Conservation (phyloP, 768 basidiomycete genomes). For the Lactarius pseudohatsudake region DNA sequence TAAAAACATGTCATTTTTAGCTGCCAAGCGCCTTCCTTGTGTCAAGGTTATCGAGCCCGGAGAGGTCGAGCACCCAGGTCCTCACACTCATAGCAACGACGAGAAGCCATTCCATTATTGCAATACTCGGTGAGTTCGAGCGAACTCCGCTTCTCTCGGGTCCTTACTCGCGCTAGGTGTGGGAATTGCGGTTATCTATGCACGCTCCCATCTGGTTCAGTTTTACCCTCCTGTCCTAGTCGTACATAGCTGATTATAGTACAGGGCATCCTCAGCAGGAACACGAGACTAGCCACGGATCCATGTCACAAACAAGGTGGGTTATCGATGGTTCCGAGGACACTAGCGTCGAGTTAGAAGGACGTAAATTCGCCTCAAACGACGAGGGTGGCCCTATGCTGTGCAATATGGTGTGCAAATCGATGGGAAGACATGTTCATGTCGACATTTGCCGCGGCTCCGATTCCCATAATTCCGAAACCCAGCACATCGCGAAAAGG, state of each 20-base stretch:
- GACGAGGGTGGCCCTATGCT: constrained; percentile 63
- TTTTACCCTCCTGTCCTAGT: neutral
- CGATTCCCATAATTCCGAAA: constrained; percentile 44
- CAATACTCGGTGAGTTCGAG: constrained; percentile 41
- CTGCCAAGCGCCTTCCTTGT: constrained; percentile 51
- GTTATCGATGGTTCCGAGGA: constrained; percentile 53
- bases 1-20: constrained; percentile 32
- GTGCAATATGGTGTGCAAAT: constrained; percentile 55
- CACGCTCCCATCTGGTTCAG: constrained; percentile 51
- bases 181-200: constrained; percentile 57
- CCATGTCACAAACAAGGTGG: constrained; percentile 60
- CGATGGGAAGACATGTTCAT: constrained; percentile 57
- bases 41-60: constrained; percentile 47
- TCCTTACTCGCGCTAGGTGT: constrained; percentile 39
- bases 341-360: constrained; percentile 50
- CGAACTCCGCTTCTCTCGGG: neutral
- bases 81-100: constrained; percentile 50
- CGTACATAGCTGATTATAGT: neutral
- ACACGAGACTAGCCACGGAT: constrained; percentile 62
- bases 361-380: constrained; percentile 50
- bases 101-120: constrained; percentile 52
- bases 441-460: constrained; percentile 53
- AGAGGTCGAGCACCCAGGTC: constrained; percentile 42
- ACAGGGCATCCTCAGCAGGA: constrained; percentile 59
- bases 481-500: constrained; percentile 44